Conservation (phyloP, 2,329 filamentous ascomycete species). For the Monosporascus sp. region DNA sequence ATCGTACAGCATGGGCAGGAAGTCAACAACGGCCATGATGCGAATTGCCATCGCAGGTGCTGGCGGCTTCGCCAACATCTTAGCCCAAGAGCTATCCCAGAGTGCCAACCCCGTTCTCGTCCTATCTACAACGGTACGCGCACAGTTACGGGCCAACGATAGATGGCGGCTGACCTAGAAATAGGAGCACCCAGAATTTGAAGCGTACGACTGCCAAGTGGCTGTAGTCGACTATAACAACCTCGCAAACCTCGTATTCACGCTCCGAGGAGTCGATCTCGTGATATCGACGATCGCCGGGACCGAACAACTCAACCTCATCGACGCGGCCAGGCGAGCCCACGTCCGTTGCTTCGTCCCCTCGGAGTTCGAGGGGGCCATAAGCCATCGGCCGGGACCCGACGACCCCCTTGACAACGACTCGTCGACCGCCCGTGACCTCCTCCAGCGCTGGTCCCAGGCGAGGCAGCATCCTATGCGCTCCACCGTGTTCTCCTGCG, state of each 20-base stretch:
- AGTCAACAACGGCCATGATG: constrained; percentile 39
- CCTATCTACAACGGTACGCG: constrained; percentile 55
- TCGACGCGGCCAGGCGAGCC: constrained; percentile 61
- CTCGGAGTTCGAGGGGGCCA: constrained; percentile 67
- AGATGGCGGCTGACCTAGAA: constrained; percentile 5
- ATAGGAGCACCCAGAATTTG: constrained; percentile 50
- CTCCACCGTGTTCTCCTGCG: constrained; percentile 68
- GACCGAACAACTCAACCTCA: constrained; percentile 61
- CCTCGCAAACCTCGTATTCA: constrained; percentile 52
- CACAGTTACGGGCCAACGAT: not conserved
- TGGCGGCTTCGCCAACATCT: constrained; percentile 51
- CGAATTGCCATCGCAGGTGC: constrained; percentile 58
- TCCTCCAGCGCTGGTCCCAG: constrained; percentile 42
- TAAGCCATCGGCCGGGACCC: constrained; percentile 43
- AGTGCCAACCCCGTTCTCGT: constrained; percentile 65
- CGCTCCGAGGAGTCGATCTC: constrained; percentile 66
- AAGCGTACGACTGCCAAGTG: constrained; percentile 57
- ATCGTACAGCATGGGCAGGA: constrained; percentile 16
- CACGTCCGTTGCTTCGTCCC: constrained; percentile 66
- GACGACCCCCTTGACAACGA: constrained; percentile 57
- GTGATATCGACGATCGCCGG: constrained; percentile 71
- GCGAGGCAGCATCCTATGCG: constrained; percentile 47
- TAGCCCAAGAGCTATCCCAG: constrained; percentile 54
- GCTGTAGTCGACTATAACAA: constrained; percentile 63
- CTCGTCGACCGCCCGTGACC: constrained; percentile 47